Evolutionary conservation across 441 rosid species (phyloP).

Genomic region (Jatropha multifida): DNA sequence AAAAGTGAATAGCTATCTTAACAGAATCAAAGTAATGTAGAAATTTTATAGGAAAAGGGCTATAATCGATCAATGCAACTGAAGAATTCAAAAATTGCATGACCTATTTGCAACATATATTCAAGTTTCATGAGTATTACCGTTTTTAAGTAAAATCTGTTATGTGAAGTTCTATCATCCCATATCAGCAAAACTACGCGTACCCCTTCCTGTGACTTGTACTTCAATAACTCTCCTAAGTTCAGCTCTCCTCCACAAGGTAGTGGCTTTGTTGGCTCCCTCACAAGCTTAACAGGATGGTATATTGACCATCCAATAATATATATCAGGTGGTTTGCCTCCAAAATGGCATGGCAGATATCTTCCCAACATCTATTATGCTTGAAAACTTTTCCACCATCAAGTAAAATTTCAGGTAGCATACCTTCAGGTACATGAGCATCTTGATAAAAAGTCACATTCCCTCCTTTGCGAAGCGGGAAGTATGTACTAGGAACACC

Average conservation of each 20-base stretch:
- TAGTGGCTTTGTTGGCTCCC: conserved; percentile 56
- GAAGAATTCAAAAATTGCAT: background rate
- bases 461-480: conserved; percentile 64
- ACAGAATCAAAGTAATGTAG: background rate
- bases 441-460: conserved; percentile 72
- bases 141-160: conserved; percentile 59
- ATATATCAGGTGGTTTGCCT: conserved; percentile 72
- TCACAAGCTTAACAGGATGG: conserved; percentile 60
- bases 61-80: too few species aligned
- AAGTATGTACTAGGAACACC: conserved; percentile 80
- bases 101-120: background rate
- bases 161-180: conserved; percentile 87
- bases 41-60: too few species aligned
- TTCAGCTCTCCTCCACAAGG: conserved; percentile 60
- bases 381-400: conserved; percentile 51
- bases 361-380: conserved; percentile 80
- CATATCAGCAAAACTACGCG: conserved; percentile 65
- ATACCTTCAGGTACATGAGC: conserved; percentile 62
- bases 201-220: conserved; percentile 86
- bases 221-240: conserved; percentile 67
- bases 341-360: conserved; percentile 70
- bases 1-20: background rate
- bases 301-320: conserved; percentile 75
- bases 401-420: conserved; percentile 63
- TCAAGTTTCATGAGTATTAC: conserved; percentile 32